Evolutionary conservation across 371 early-diverging fungal genomes (phyloP).

Genomic region (Syncephalastrum contaminatum): DNA sequence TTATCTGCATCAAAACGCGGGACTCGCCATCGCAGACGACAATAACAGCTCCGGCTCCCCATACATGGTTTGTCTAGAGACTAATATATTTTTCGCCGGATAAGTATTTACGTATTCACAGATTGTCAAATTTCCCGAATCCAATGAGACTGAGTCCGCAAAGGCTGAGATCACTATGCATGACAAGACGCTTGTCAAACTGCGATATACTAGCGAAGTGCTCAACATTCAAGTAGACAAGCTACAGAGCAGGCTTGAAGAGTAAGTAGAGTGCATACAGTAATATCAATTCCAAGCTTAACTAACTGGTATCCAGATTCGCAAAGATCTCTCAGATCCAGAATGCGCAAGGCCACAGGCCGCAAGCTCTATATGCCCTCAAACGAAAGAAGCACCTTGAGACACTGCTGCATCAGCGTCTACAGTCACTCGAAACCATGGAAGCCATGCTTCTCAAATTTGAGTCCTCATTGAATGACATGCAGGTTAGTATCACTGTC

Average conservation of each 20-base stretch:
- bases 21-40: constrained; percentile 28
- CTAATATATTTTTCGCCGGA: neutral
- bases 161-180: constrained; percentile 35
- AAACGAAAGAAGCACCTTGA: constrained; percentile 43
- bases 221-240: constrained; percentile 48
- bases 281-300: no score
- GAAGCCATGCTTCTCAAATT: constrained; percentile 55
- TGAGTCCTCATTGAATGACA: constrained; percentile 52
- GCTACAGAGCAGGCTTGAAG: constrained; percentile 40
- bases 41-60: constrained; percentile 31
- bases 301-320: constrained; percentile 9
- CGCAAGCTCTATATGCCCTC: constrained; percentile 50
- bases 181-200: constrained; percentile 48
- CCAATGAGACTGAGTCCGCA: constrained; percentile 5
- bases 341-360: constrained; percentile 22
- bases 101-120: neutral
- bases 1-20: constrained; percentile 30
- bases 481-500: constrained; percentile 34
- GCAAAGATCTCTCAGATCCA: constrained; percentile 18
- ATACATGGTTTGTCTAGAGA: constrained; percentile 15
- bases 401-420: constrained; percentile 40
- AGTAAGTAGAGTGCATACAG: constrained; percentile 27
- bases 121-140: constrained; percentile 38
- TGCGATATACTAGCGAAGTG: constrained; percentile 46
- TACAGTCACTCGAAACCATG: constrained; percentile 54